Evolutionary conservation across 352 stramenopile genomes (phyloP).

Genomic region (Pythium phragmiticola): DNA sequence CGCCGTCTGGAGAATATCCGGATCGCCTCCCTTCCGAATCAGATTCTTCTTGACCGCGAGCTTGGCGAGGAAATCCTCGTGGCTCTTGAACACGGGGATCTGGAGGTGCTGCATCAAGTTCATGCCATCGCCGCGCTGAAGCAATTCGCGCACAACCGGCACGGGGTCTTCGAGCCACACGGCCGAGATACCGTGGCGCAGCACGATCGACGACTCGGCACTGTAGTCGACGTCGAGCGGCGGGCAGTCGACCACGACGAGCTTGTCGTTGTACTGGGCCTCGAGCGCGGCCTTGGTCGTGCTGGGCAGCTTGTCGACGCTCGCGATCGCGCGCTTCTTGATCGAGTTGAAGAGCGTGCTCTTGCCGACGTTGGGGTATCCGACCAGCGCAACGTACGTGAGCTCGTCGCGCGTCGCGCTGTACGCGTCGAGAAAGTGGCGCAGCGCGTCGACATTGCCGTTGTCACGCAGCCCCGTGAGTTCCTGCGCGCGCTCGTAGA

Average conservation of each 20-base stretch:
- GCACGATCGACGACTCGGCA: conserved; percentile 75
- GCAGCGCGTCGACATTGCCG: conserved; percentile 84
- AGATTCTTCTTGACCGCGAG: conserved; percentile 93
- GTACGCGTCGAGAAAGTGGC: conserved; percentile 97
- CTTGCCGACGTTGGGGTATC: conserved; percentile 97
- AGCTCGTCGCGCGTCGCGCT: conserved; percentile 70
- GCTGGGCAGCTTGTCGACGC: conserved; percentile 49
- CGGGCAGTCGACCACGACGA: conserved; percentile 96
- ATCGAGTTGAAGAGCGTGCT: conserved; percentile 95
- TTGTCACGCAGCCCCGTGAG: conserved; percentile 73
- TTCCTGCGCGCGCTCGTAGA: conserved; percentile 72
- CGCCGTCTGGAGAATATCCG: conserved; percentile 93
- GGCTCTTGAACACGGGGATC: conserved; percentile 92
- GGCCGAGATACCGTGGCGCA: conserved; percentile 94
- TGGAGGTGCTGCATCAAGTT: conserved; percentile 97
- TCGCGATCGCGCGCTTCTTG: conserved; percentile 68
- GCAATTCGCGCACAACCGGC: conserved; percentile 88
- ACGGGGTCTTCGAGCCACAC: conserved; percentile 95
- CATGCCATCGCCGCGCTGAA: conserved; percentile 88
- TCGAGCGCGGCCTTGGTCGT: conserved; percentile 86
- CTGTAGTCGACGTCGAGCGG: conserved; percentile 96
- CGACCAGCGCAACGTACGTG: conserved; percentile 95
- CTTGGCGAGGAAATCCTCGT: conserved; percentile 95
- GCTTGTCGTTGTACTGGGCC: conserved; percentile 96
- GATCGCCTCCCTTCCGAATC: conserved; percentile 95